Evolutionary conservation across 2,329 filamentous ascomycete species (phyloP).

Genomic region (Onygenales sp.): DNA sequence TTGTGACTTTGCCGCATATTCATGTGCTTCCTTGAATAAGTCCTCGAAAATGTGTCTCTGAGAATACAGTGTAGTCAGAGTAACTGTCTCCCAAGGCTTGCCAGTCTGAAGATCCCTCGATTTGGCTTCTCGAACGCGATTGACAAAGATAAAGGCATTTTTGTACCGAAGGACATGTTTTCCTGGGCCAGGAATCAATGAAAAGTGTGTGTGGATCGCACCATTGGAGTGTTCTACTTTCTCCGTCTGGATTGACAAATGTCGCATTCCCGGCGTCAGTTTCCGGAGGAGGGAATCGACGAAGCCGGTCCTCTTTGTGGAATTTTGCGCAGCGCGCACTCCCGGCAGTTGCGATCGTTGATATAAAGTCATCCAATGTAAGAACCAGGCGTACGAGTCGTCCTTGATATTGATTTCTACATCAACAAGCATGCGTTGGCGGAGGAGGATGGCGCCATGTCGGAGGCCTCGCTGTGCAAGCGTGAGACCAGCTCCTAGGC

Average conservation of each 20-base stretch:
- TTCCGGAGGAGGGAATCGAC: constrained; percentile 47
- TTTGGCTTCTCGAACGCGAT: constrained; percentile 74
- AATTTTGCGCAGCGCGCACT: constrained; percentile 38
- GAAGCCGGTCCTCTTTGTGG: constrained; percentile 42
- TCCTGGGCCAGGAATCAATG: constrained; percentile 83
- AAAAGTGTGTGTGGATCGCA: constrained; percentile 67
- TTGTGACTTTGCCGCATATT: constrained; percentile 65
- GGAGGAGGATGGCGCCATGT: constrained; percentile 61
- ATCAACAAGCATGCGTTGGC: constrained; percentile 81
- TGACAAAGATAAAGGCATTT: constrained; percentile 78
- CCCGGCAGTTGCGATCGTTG: constrained; percentile 52
- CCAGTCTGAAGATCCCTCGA: constrained; percentile 70
- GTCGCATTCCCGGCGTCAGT: constrained; percentile 52
- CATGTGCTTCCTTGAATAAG: constrained; percentile 79
- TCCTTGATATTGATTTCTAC: constrained; percentile 94
- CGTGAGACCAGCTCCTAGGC: constrained; percentile 70
- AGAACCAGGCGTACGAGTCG: constrained; percentile 84
- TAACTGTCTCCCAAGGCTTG: constrained; percentile 88
- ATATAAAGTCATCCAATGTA: constrained; percentile 86
- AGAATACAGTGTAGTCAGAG: constrained; percentile 81
- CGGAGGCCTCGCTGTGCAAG: constrained; percentile 71
- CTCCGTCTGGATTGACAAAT: constrained; percentile 56
- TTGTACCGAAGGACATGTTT: constrained; percentile 79
- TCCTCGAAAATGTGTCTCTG: constrained; percentile 84
- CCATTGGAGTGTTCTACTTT: constrained; percentile 55